A percentile compares a stretch with the other conserved stretches of the same genome.
These are phyloP conservation scores for Starmerella asiatica DNA, from an alignment of 805 yeast genomes.

Conservation along the genomic window DNA sequence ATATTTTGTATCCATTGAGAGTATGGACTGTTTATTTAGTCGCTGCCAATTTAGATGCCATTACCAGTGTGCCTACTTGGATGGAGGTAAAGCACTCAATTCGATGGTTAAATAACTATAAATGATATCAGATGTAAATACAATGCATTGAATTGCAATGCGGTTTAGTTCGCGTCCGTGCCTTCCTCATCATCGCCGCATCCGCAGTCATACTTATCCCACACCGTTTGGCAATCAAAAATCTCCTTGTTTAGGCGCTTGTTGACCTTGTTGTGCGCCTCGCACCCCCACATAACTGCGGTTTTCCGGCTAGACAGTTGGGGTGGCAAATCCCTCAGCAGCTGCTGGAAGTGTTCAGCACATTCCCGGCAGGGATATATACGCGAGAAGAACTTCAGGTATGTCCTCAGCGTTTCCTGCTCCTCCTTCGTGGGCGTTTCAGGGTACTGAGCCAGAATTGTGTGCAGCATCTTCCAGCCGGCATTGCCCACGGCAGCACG, in stretches of 20 bases:
- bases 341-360: constrained; percentile 72
- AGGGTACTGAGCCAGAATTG: constrained; percentile 84
- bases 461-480: constrained; percentile 85
- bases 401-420: constrained; percentile 46
- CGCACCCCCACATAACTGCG: constrained; percentile 96
- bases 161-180: no score
- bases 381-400: constrained; percentile 65
- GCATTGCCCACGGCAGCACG: constrained; percentile 80
- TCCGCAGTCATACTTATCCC: constrained; percentile 93
- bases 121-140: no score
- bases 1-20: no score
- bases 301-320: constrained; percentile 60
- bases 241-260: constrained; percentile 49
- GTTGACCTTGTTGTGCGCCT: constrained; percentile 78
- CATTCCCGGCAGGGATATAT: constrained; percentile 97
- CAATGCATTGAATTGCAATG: no score
- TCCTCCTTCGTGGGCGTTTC: constrained; percentile 59
- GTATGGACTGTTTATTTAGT: no score
- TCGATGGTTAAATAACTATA: no score
- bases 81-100: no score
- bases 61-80: no score
- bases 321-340: constrained; percentile 66
- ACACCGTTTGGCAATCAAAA: constrained; percentile 73
- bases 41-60: no score
- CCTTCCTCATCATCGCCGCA: constrained; percentile 62